Base-by-base conservation (phyloP, 805 yeast species). In the Blastobotrys attinorum region DNA sequence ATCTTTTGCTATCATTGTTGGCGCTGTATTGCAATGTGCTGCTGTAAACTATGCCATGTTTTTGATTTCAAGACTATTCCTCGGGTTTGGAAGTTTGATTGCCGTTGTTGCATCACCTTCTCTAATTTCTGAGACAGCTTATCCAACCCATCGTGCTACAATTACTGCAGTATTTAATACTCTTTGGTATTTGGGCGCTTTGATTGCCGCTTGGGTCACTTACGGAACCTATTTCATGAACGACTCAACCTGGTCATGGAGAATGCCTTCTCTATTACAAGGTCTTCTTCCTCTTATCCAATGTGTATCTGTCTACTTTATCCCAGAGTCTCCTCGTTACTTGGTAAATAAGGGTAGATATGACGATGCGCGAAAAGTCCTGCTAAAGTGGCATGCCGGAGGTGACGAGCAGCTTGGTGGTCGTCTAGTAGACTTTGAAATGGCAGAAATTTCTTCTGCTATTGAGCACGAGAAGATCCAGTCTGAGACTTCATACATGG, bases 321-420 rank as follows among this genome's bases (percentile, higher is more conserved):
- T 87, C n/a, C 97, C 97, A 0, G 97, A 89, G 62, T 78, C 89
- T 32, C 96, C 96, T 0, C 70, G 97, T 47, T 89, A 72, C 64
- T 78, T 75, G 56, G 87, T 89, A 3, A 77, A 77, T 53, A 79
- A 81, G 51, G 82, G 83, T 57, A 47, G 71, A 62, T 48, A 69
- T 69, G 53, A 64, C 64, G 60, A 58, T 43, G 62, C 59, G n/a
- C 48, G 53, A 40, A 75, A 72, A 43, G 71, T 49, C 22, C 35
- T 49, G 15, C 45, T 42, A 37, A 44, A 47, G 39, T 45, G 43
- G 31, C 53, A 49, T 43, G 51, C 49, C 20, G 40, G 36, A 11
- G 49, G 49, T 18, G 49, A 49, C 23, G 45, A 31, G 22, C 23
- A 29, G 10, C 21, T 36, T 44, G 34, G 40, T 41, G 31, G 39